Evolutionary conservation across 2,329 filamentous ascomycete genomes (phyloP).

Genomic region (Colletotrichum tamarilloi): DNA sequence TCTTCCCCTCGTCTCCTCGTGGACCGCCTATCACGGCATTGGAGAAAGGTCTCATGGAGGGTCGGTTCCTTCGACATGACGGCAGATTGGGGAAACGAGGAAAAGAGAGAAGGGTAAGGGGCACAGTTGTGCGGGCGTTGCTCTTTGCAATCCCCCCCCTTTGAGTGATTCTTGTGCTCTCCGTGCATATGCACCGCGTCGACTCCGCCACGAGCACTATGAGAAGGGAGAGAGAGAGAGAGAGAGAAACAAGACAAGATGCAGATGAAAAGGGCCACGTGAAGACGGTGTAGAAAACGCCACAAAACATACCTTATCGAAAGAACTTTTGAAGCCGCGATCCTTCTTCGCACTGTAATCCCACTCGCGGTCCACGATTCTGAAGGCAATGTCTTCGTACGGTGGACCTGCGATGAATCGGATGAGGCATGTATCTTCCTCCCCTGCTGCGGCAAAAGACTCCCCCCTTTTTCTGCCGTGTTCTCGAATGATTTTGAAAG

Average conservation of each 20-base stretch:
- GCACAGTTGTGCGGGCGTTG: slow-evolving; percentile 19
- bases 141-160: background rate
- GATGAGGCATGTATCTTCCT: slow-evolving; percentile 97
- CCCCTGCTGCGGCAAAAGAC: slow-evolving; percentile 91
- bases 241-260: background rate
- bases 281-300: background rate
- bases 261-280: background rate
- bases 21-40: slow-evolving; percentile 13
- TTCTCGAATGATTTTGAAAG: slow-evolving; percentile 95
- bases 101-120: background rate
- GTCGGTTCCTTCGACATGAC: slow-evolving; percentile 6
- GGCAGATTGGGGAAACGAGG: slow-evolving; percentile 11
- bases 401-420: slow-evolving; percentile 95
- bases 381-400: slow-evolving; percentile 96
- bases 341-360: slow-evolving; percentile 97
- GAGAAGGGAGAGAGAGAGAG: background rate
- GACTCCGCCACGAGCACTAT: slow-evolving; percentile 14
- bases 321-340: slow-evolving; percentile 93
- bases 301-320: slow-evolving; percentile 81
- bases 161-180: background rate
- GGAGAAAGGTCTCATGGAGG: slow-evolving; percentile 9
- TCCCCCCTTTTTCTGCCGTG: slow-evolving; percentile 89
- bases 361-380: slow-evolving; percentile 98
- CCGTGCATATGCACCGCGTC: slow-evolving; percentile 14
- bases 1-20: background rate